Conservation (phyloP, 352 stramenopile species). For the Pythium folliculosum region DNA sequence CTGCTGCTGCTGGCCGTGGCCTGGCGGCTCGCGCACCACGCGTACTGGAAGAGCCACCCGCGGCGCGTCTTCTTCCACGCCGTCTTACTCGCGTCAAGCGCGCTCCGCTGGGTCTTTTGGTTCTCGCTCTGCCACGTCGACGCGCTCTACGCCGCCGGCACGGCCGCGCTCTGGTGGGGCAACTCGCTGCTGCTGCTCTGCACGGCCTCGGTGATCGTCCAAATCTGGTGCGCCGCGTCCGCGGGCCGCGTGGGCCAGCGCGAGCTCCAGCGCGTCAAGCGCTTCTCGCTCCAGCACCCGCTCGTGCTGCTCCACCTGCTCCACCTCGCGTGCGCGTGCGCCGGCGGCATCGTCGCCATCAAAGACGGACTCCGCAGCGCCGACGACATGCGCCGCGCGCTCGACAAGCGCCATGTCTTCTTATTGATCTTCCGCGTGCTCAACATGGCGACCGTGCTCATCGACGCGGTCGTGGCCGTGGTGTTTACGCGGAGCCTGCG, state of each 20-base stretch:
- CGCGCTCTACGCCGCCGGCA: conserved; percentile 32
- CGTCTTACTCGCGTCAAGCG: conserved; percentile 31
- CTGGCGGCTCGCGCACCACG: conserved; percentile 61
- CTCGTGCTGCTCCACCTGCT: conserved; percentile 63
- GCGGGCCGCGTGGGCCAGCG: conserved; percentile 50
- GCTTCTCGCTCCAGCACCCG: conserved; percentile 49
- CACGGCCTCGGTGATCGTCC: conserved; percentile 65
- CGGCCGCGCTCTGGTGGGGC: conserved; percentile 54
- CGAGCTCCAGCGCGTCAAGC: conserved; percentile 51
- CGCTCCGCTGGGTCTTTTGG: conserved; percentile 26
- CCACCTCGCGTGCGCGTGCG: conserved; percentile 43
- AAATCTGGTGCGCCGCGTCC: conserved; percentile 63
- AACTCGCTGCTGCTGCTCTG: conserved; percentile 72
- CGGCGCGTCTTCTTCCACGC: conserved; percentile 61
- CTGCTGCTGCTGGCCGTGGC: conserved; percentile 42
- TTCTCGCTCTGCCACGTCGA: conserved; percentile 25
- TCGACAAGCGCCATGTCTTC: conserved; percentile 26
- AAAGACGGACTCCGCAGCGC: conserved; percentile 24
- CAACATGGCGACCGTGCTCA: conserved; percentile 45
- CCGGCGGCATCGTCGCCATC: conserved; percentile 41
- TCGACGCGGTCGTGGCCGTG: conserved; percentile 47
- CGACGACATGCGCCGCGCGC: conserved; percentile 30
- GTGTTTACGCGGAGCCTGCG: conserved; percentile 50
- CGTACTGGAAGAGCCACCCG: conserved; percentile 62
- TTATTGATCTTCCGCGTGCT: conserved; percentile 41